Conservation (phyloP, 2,329 filamentous ascomycete species). For the Sclerotinia glacialis region DNA sequence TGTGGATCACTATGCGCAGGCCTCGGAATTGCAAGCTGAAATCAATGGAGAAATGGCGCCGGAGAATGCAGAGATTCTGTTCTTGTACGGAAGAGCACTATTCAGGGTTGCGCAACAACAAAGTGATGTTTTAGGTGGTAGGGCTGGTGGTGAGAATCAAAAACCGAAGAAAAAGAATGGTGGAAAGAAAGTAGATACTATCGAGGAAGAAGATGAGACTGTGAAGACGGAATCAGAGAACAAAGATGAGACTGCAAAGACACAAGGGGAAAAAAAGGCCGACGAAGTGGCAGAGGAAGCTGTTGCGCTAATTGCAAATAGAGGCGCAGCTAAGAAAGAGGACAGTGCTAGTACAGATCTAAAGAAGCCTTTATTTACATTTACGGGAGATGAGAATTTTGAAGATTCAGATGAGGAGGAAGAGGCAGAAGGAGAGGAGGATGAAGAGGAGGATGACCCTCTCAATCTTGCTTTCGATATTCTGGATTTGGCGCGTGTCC, state of each 20-base stretch:
- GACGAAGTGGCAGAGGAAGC: constrained; percentile 49
- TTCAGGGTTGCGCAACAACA: constrained; percentile 94
- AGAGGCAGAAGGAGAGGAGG: constrained; percentile 46
- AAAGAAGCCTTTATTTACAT: constrained; percentile 83
- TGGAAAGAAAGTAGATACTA: constrained; percentile 43
- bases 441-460: constrained; percentile 56
- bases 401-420: constrained; percentile 77
- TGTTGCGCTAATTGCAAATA: constrained; percentile 42
- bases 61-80: constrained; percentile 90
- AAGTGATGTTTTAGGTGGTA: constrained; percentile 88
- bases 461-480: constrained; percentile 81
- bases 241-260: constrained; percentile 46
- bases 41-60: constrained; percentile 89
- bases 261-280: constrained; percentile 43
- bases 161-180: constrained; percentile 45
- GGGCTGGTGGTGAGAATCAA: constrained; percentile 60
- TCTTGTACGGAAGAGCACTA: constrained; percentile 87
- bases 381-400: constrained; percentile 92
- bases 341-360: constrained; percentile 39
- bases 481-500: constrained; percentile 72
- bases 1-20: constrained; percentile 82
- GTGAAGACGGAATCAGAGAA: constrained; percentile 48
- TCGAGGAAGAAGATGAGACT: constrained; percentile 54
- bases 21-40: constrained; percentile 84
- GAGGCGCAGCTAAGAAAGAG: constrained; percentile 38